Base-by-base conservation (phyloP, 2,329 filamentous ascomycete species). In the Polytolypa hystricis region DNA sequence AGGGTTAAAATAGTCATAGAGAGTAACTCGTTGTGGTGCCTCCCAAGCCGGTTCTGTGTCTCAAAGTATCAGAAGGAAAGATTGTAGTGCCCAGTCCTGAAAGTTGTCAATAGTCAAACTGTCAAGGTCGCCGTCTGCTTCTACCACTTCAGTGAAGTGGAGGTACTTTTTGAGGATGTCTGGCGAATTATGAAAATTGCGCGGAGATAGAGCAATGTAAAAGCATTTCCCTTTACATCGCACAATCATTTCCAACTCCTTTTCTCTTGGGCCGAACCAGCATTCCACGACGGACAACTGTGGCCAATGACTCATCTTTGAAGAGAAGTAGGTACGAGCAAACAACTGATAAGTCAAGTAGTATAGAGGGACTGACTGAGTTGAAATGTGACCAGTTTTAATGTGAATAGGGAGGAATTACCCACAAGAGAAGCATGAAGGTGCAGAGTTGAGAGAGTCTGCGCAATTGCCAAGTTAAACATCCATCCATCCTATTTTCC, bases 221-320 rank as follows among this genome's bases (percentile, higher is more conserved):
- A 27, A 38, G 33, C 36, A 38, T 32, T 27, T 38, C 25, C 36
- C 30, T 23, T 32, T 38, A 23, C 36, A 38, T 12, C 36, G n/a
- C 30, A 38, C 36, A 14, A 10, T 33, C 36, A 38, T 38, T 20
- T 26, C 7, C 10, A 27, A 38, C 30, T 38, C 28, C 18, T 38
- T 38, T 33, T 32, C 26, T 17, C 3, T 23, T 23, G 30, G 4
- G 30, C 28, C 36, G 14, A 38, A 38, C 36, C 36, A 38, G 17
- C 12, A 38, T 28, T 38, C 36, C 15, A 30, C 17, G 27, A 38
- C 20, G 29, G 21, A 33, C 4, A 38, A 33, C 30, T 10, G 36
- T 17, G 30, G 36, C 21, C 20, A 38, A n/a, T 12, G 17, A 38
- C 14, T 28, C 36, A 38, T 38, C 21, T 25, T 25, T 25, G 21